Percentiles rank a stretch among this genome's conserved stretches.
Conservation (phyloP, 805 yeast species). For the Clavispora phyllophila region DNA sequence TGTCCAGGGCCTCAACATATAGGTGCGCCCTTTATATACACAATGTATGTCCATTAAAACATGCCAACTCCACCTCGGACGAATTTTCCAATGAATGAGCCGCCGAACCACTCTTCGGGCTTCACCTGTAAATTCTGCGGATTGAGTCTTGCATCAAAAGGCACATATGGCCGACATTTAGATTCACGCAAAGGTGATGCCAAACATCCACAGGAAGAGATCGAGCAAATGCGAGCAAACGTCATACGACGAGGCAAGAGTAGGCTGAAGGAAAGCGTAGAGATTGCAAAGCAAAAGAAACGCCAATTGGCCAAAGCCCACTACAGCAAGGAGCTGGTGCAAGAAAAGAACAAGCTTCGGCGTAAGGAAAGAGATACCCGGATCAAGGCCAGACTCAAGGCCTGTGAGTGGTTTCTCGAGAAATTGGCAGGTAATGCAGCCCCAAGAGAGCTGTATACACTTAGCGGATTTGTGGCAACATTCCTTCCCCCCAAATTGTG, state of each 20-base stretch:
- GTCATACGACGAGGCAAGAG: constrained; percentile 28
- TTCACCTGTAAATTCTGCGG: constrained; percentile 46
- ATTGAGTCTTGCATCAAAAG: constrained; percentile 49
- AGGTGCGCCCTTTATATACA: not conserved
- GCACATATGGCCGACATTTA: constrained; percentile 56
- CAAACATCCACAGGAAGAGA: constrained; percentile 46
- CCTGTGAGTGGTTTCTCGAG: constrained; percentile 8
- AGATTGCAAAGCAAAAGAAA: constrained; percentile 32
- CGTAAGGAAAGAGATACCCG: constrained; percentile 41
- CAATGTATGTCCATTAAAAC: not conserved
- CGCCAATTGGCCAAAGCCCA: constrained; percentile 36
- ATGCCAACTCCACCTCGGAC: no score
- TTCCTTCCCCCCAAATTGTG: constrained; percentile 4
- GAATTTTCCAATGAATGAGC: no score
- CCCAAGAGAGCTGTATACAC: not conserved
- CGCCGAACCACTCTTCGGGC: not conserved
- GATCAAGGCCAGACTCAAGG: constrained; percentile 28
- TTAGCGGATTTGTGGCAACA: constrained; percentile 3
- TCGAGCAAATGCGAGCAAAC: constrained; percentile 41
- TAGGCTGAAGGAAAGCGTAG: not conserved
- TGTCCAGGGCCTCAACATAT: constrained; percentile 28
- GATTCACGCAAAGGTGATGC: constrained; percentile 51
- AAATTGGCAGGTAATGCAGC: not conserved
- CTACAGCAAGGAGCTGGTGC: constrained; percentile 44
- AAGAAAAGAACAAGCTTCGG: constrained; percentile 40